Base-by-base conservation (phyloP, 306 rosid genomes). In the Cicer yamashitae region DNA sequence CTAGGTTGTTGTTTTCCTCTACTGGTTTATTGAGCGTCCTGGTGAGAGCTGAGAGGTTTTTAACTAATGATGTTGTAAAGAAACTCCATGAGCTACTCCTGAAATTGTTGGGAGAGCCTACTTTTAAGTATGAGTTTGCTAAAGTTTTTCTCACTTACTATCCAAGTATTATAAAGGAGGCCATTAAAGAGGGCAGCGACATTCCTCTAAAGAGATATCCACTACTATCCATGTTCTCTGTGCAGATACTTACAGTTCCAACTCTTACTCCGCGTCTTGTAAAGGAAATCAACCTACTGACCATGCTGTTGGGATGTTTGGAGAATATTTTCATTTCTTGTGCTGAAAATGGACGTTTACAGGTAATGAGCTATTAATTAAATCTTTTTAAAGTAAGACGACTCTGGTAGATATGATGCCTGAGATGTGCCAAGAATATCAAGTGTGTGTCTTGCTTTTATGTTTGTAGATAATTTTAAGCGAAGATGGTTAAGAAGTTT, bases 221-320 rank as follows among this genome's bases (percentile, higher is more conserved):
- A 0, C 84, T 96, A 50, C 81, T 92, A 64, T 71, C 89, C 10
- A 83, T 88, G 22, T 96, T 96, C 88, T 88, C 98, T 38, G 99
- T 96, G 79, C 99, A 96, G 88, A 96, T 96, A 76, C 88, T 92
- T 78, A 92, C 99, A 1, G 99, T 96, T 71, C 96, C 98, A 65
- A 96, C 98, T 51, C 88, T 96, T 70, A 92, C 97, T 60, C 92
- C 93, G 4, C 90, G 90, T 68, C 94, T 96, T 54, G 96, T 92
- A 81, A 91, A 88, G 87, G 99, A 96, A 87, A 82, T 88, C 90
- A 88, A 89, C 87, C 89, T 96, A 65, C 81, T 96, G 45, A 79
- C 87, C 34, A 89, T 88, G 86, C 87, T 96, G 63, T 75, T 96
- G 83, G 91, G 88, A 79, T 90, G 98, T 74, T 71, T 96, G 77